Conservation (phyloP, 1,284 basidiomycete species). For the Anthracocystis walkeri region DNA sequence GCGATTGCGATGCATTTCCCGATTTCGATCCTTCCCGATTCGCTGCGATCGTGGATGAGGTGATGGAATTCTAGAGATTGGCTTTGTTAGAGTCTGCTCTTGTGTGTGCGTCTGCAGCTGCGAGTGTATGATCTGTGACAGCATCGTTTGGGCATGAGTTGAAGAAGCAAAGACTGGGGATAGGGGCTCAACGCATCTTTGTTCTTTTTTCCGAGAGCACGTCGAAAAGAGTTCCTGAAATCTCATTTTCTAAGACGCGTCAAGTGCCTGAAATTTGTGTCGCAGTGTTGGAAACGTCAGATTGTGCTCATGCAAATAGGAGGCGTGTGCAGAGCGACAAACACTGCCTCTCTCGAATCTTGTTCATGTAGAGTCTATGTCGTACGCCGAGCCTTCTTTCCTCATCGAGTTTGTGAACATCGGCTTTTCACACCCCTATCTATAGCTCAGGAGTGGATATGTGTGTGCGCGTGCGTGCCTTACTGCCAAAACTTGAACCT, state of each 20-base stretch:
- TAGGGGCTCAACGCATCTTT: constrained; percentile 5
- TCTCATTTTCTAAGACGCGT: constrained; percentile 17
- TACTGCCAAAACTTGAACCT: background rate
- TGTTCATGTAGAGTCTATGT: constrained; percentile 30
- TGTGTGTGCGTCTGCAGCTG: too few species aligned
- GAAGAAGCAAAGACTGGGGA: background rate
- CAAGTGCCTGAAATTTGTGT: background rate
- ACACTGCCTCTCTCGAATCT: background rate
- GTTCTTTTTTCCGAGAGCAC: background rate
- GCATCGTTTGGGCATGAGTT: background rate
- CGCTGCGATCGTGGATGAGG: constrained; percentile 29
- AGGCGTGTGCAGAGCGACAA: constrained; percentile 14
- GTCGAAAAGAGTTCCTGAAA: background rate
- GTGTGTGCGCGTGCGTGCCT: too few species aligned
- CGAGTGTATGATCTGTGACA: too few species aligned
- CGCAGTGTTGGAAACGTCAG: constrained; percentile 27
- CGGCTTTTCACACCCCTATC: constrained; percentile 16
- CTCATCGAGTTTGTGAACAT: background rate
- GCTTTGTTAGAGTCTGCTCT: too few species aligned
- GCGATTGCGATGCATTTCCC: constrained; percentile 20
- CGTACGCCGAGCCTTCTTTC: background rate
- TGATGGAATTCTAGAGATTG: constrained; percentile 17
- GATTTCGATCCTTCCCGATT: constrained; percentile 49
- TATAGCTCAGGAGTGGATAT: too few species aligned
- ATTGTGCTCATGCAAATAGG: constrained; percentile 35